phyloP scores from a whole-genome alignment of 2,329 filamentous ascomycete species.

The Colletotrichum theobromicola region DNA sequence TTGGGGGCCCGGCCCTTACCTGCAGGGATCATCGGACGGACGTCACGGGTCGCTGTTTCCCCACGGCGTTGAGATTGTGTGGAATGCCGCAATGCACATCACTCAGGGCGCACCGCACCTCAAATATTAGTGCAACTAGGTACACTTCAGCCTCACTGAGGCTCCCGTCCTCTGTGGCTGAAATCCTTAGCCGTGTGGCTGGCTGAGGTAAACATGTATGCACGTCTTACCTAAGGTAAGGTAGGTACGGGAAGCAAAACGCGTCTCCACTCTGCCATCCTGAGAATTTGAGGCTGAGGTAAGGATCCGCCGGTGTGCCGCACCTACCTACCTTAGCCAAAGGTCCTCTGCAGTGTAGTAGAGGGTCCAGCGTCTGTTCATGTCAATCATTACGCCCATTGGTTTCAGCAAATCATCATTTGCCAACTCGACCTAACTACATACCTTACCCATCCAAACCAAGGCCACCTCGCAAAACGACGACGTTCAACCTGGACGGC shows the following conservation, averaged over 20 bases:
- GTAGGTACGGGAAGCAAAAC: background rate
- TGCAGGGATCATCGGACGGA: constrained; percentile 12
- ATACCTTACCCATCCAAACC: background rate
- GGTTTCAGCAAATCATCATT: background rate
- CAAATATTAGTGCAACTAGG: background rate
- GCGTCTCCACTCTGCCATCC: background rate
- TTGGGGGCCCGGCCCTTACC: background rate
- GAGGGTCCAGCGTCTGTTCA: background rate
- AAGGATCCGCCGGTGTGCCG: background rate
- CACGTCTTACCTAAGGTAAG: too few species aligned
- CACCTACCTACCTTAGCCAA: background rate
- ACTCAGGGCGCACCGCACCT: background rate
- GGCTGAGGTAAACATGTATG: background rate
- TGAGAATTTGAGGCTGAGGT: constrained; percentile 11
- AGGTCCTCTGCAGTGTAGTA: background rate
- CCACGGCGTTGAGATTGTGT: background rate
- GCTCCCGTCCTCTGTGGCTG: background rate
- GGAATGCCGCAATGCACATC: background rate
- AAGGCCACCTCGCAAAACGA: background rate
- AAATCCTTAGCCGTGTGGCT: background rate
- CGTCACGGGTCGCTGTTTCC: constrained; percentile 7
- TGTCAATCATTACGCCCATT: background rate
- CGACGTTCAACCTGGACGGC: background rate
- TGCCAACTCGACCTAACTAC: background rate
- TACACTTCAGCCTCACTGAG: background rate